phyloP scores from a whole-genome alignment of 495 filamentous ascomycete species.

The Amorphotheca resinae region DNA sequence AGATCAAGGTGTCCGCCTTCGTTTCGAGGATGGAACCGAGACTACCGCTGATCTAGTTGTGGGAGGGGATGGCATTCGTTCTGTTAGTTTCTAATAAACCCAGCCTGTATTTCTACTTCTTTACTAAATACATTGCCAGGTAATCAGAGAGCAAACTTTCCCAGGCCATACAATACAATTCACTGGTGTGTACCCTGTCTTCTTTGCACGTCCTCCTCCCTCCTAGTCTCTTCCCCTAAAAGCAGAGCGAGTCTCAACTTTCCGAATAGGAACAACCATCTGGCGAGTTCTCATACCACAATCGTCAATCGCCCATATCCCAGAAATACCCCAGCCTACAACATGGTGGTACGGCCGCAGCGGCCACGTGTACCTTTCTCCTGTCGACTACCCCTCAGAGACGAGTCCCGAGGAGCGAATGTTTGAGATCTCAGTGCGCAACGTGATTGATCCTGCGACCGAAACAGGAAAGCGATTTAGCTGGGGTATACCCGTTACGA shows the following conservation, averaged over 20 bases:
- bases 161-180: slow-evolving; percentile 28
- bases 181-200: slow-evolving; percentile 7
- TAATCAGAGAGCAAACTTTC: slow-evolving; percentile 22
- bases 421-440: slow-evolving; percentile 23
- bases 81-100: slow-evolving; percentile 24
- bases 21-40: slow-evolving; percentile 28
- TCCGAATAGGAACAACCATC: slow-evolving; percentile 24
- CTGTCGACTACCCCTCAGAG: slow-evolving; percentile 8
- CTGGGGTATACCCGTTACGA: slow-evolving; percentile 35
- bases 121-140: slow-evolving; percentile 12
- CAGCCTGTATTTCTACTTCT: slow-evolving; percentile 2
- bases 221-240: too few species aligned
- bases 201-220: too few species aligned
- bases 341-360: slow-evolving; percentile 35
- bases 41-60: slow-evolving; percentile 34
- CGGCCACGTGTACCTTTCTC: slow-evolving; percentile 33
- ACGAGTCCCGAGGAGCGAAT: slow-evolving; percentile 27
- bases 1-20: slow-evolving; percentile 22
- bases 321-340: slow-evolving; percentile 27
- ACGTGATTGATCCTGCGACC: slow-evolving; percentile 20
- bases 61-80: slow-evolving; percentile 41
- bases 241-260: not conserved
- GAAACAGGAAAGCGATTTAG: slow-evolving; percentile 27
- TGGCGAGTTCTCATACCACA: slow-evolving; percentile 27
- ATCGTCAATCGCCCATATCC: slow-evolving; percentile 24